Evolutionary conservation across 2,329 filamentous ascomycete genomes (phyloP), one percentile per base, ranked within the genome.

Genomic region (Aureobasidium mangrovei): DNA sequence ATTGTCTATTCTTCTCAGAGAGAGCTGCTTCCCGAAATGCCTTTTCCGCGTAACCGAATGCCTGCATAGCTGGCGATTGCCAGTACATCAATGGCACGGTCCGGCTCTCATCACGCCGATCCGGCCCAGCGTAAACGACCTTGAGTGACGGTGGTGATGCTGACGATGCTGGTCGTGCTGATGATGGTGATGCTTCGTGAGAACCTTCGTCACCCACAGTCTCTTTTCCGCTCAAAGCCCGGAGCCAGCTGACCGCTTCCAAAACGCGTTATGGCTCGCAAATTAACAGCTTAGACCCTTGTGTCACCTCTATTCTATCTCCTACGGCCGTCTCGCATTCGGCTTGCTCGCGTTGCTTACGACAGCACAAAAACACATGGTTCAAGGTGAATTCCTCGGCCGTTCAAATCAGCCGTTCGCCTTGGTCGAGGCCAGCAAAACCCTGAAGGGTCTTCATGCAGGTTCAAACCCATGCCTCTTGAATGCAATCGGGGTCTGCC

Each of bases 401-500:
- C 38, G 27, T 28, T 27, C 29, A 4, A 33, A 27, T 42, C 29
- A 42, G 27, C 38, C 47, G 47, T 51, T 51, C 7, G 18, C n/a
- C 32, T 51, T 35, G 38, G 38, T 26, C 47, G 36, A 40, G 47
- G 36, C 47, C 47, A 49, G 36, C 46, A 52, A 53, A 53, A 44
- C 40, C 32, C 40, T 53, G 49, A 44, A 44, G 31, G 40, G 40
- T 44, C 32, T 26, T 53, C 26, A 53, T 53, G 49, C 49, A 53
- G 49, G 49, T 53, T 39, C 40, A 53, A 41, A 31, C 18, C 29
- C 44, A 36, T 7, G 10, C 7, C 32, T 7, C 49, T 44, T 53
- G 39, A n/a, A 31, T 7, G 38, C 47, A 32, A 44, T 53, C 49
- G 49, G 26, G 49, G 5, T 7, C 3, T 5, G 5, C n/a, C 39